Evolutionary conservation across 345 rosid species (phyloP).

Genomic region (Dipteronia sinensis): DNA sequence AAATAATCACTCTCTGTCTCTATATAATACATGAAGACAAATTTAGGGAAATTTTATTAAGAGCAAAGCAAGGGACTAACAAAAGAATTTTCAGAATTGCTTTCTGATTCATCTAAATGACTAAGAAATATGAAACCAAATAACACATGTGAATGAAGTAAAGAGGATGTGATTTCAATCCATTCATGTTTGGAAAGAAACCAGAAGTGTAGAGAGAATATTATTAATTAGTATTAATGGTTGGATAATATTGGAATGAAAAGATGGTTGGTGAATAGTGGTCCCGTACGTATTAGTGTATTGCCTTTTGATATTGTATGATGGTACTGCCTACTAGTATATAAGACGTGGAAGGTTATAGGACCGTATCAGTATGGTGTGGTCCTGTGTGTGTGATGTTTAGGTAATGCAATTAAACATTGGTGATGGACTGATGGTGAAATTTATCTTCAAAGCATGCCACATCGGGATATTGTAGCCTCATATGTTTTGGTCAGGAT

Average conservation of each 20-base stretch:
- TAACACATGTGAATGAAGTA: too few relatives aligned
- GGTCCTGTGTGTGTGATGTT: constrained; percentile 24
- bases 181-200: neutral
- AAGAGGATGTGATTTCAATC: too few relatives aligned
- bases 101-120: too few relatives aligned
- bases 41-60: neutral
- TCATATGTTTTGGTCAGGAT: constrained; percentile 31
- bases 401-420: too few relatives aligned
- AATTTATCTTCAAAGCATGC: constrained; percentile 41
- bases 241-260: neutral
- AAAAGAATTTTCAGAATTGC: too few relatives aligned
- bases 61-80: neutral
- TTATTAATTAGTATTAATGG: too few relatives aligned
- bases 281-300: neutral
- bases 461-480: constrained; percentile 48
- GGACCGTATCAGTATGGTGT: constrained; percentile 16
- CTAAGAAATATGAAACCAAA: too few relatives aligned
- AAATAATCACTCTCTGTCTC: constrained; percentile 12
- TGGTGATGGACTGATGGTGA: constrained; percentile 46
- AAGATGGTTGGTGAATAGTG: neutral
- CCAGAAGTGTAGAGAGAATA: neutral
- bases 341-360: constrained; percentile 25
- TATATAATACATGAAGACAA: too few relatives aligned
- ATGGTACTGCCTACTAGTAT: too few relatives aligned
- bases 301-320: too few relatives aligned